These are phyloP conservation scores for Acacia pycnantha DNA, from an alignment of 331 rosid genomes.

Conservation along the genomic window DNA sequence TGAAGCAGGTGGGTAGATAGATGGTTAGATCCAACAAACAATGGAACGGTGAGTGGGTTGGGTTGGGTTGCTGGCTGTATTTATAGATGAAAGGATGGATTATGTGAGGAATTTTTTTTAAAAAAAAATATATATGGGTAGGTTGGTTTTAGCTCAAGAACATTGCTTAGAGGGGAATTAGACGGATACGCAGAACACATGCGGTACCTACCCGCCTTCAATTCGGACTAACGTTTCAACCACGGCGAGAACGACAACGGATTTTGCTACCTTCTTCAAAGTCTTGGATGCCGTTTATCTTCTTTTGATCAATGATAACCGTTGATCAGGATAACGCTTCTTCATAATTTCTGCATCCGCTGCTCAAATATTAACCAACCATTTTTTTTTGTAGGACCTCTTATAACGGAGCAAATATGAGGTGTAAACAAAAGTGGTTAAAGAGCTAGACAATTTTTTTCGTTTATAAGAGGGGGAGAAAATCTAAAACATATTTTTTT, in stretches of 20 bases:
- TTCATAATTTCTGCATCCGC: background rate
- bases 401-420: background rate
- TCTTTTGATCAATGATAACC: background rate
- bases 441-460: too few species aligned
- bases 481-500: too few species aligned
- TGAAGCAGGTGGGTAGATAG: background rate
- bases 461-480: too few species aligned
- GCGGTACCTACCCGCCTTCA: background rate
- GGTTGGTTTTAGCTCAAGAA: background rate
- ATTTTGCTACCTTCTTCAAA: background rate
- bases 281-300: background rate
- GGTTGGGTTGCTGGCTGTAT: background rate
- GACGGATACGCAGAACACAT: background rate
- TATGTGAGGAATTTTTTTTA: background rate
- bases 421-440: background rate
- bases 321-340: background rate
- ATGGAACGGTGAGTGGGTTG: background rate
- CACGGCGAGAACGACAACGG: background rate
- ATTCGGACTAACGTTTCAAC: background rate
- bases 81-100: background rate
- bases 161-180: background rate
- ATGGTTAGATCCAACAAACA: constrained; percentile 26
- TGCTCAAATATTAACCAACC: background rate
- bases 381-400: too few species aligned
- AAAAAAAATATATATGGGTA: background rate